These are phyloP conservation scores for Cercophora sp. DNA, from an alignment of 495 filamentous ascomycete genomes.

Conservation along the genomic window DNA sequence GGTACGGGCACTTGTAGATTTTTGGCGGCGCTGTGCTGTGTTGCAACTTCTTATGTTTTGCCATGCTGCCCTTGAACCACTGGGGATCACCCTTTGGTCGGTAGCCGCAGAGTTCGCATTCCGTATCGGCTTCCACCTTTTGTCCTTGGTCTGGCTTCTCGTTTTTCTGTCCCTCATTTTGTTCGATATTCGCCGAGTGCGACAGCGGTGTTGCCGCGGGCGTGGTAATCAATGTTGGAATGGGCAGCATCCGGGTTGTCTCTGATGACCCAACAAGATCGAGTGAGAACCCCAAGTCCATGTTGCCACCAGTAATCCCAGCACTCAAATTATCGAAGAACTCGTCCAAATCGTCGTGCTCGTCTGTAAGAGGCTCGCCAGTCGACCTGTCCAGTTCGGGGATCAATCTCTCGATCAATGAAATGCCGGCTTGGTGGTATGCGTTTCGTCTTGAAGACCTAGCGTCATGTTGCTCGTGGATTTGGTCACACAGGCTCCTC, in stretches of 20 bases:
- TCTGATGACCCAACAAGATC: background rate
- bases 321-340: conserved; percentile 21
- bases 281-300: conserved; percentile 1
- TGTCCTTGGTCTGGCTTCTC: conserved; percentile 9
- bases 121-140: conserved; percentile 36
- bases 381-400: conserved; percentile 17
- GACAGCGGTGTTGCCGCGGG: background rate
- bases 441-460: conserved; percentile 26
- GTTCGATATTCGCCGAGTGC: background rate
- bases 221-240: conserved; percentile 12
- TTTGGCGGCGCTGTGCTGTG: conserved; percentile 40
- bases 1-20: conserved; percentile 46
- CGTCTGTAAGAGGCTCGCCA: conserved; percentile 6
- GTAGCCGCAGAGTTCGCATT: conserved; percentile 47
- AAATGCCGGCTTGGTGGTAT: conserved; percentile 37
- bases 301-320: background rate
- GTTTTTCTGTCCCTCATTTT: background rate
- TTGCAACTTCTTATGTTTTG: conserved; percentile 48
- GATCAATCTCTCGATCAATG: conserved; percentile 34
- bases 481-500: conserved; percentile 32
- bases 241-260: background rate
- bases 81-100: conserved; percentile 48
- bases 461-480: conserved; percentile 34
- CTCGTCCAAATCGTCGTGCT: conserved; percentile 20
- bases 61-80: conserved; percentile 52